These are phyloP conservation scores for Saxophila tyrrhenica DNA, from an alignment of 495 filamentous ascomycete species.

Conservation along the genomic window DNA sequence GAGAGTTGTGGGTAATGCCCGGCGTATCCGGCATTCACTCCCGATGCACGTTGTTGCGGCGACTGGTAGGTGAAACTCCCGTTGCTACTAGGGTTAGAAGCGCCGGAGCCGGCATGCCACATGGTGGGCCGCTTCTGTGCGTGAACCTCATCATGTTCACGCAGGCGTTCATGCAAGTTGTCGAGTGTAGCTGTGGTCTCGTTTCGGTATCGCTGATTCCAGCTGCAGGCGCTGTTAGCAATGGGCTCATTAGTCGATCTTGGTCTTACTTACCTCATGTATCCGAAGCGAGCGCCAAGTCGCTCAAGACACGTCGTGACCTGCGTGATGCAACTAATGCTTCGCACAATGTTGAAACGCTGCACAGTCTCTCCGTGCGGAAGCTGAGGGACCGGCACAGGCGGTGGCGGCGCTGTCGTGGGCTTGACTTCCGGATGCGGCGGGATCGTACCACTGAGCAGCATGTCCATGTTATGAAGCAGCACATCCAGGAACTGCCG, in stretches of 20 bases:
- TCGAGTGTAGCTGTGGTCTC: slow-evolving; percentile 13
- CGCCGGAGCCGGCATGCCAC: slow-evolving; percentile 7
- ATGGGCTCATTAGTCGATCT: neutral
- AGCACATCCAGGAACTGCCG: slow-evolving; percentile 59
- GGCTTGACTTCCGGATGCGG: slow-evolving; percentile 14
- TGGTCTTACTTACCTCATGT: slow-evolving; percentile 21
- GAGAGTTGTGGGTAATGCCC: neutral
- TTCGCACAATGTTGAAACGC: slow-evolving; percentile 13
- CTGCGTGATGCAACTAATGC: slow-evolving; percentile 27
- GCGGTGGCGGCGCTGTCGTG: slow-evolving; percentile 12
- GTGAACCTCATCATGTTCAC: slow-evolving; percentile 10
- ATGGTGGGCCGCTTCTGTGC: slow-evolving; percentile 8
- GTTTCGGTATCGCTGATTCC: slow-evolving; percentile 13
- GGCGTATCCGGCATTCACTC: neutral
- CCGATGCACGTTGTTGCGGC: slow-evolving; percentile 1
- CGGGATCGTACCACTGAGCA: slow-evolving; percentile 23
- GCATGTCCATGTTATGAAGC: slow-evolving; percentile 38
- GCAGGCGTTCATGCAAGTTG: slow-evolving; percentile 3
- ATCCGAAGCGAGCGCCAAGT: slow-evolving; percentile 30
- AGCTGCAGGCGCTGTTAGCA: slow-evolving; percentile 3
- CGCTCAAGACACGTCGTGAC: slow-evolving; percentile 23
- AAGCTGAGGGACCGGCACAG: slow-evolving; percentile 9
- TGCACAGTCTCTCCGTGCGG: slow-evolving; percentile 13
- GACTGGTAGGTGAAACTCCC: slow-evolving; percentile 9
- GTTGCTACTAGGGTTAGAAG: slow-evolving; percentile 15